phyloP scores from a whole-genome alignment of 768 basidiomycete species.

The Russula dissimulans region DNA sequence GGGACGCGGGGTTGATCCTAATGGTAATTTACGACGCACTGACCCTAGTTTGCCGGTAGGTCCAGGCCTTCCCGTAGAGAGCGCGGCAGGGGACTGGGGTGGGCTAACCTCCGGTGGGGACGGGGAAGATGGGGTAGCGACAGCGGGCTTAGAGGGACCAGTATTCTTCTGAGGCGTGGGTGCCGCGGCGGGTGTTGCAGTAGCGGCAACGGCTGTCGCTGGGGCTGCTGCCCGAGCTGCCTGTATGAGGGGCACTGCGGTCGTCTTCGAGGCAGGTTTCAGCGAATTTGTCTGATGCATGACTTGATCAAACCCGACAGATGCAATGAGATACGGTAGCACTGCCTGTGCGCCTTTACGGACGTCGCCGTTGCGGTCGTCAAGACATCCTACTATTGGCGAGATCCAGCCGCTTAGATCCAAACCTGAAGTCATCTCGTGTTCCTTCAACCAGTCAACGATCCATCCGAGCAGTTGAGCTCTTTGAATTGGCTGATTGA shows the following conservation, averaged over 20 bases:
- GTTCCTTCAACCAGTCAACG: constrained; percentile 65
- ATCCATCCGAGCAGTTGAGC: constrained; percentile 74
- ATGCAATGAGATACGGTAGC: constrained; percentile 64
- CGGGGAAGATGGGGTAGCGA: constrained; percentile 19
- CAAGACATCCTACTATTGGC: constrained; percentile 65
- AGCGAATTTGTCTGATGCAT: constrained; percentile 78
- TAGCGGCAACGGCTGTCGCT: constrained; percentile 19
- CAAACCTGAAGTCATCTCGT: constrained; percentile 41
- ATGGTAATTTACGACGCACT: constrained; percentile 65
- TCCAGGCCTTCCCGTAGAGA: constrained; percentile 32
- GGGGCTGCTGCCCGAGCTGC: constrained; percentile 52
- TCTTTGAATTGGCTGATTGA: constrained; percentile 80
- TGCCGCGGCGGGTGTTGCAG: constrained; percentile 22
- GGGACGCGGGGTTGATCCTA: constrained; percentile 42
- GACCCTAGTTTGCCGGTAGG: constrained; percentile 45
- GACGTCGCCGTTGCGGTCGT: constrained; percentile 87
- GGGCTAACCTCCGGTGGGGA: constrained; percentile 30
- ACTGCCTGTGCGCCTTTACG: constrained; percentile 84
- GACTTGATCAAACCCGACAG: constrained; percentile 74
- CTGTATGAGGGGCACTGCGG: constrained; percentile 82
- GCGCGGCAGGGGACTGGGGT: constrained; percentile 36
- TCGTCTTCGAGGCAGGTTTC: constrained; percentile 83
- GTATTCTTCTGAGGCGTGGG: constrained; percentile 19
- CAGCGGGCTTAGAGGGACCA: constrained; percentile 18
- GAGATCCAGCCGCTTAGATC: constrained; percentile 66